Evolutionary conservation across 192 early-diverging fungal genomes (phyloP), one percentile per base, ranked within the genome.

Genomic region (Jimgerdemannia lactiflua): DNA sequence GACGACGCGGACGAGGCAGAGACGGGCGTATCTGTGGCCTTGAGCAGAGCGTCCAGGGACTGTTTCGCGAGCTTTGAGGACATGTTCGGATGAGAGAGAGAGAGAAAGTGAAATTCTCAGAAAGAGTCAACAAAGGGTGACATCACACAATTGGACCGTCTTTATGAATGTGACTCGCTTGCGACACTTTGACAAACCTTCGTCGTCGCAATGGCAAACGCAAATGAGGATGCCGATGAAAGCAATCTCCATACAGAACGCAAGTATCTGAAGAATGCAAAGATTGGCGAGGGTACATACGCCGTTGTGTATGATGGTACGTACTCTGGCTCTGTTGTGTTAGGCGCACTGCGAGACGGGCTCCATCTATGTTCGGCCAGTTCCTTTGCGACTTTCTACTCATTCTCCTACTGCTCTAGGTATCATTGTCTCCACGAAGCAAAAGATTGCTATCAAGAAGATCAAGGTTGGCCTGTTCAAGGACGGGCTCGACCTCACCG

Each of bases 241-340:
- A 89, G 84, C 64, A 92, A 93, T 74, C 77, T 86, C 18, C 85
- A 87, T 20, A 89, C 88, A 20, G 89, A 90, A 63, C 89, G 81
- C 49, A 87, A 92, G 71, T 98, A 95, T 81, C 85, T 88, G 65
- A 97, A 97, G 83, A 91, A 94, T 65, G 86, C 88, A 69, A 98
- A 97, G 83, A 89, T 98, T 65, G 97, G 96, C 72, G 97, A 99
- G 79, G 97, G 97, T 77, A 97, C 96, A 41, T 99, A 96, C 78
- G 98, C 98, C 42, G 94, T 94, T 40, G 96, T 98, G 0, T 98
- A 96, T 80, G 82, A 86, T 65, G 95, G 96, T 79, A 87, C 75
- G 77, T 79, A 40, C 6, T 49, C 63, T 29, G 29, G 29, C 29
- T 29, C 29, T 29, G 1, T 29, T 40, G 65, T 72, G 1, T 29